These are phyloP conservation scores for Sutorius australiensis DNA, from an alignment of 768 basidiomycete species.

Conservation along the genomic window DNA sequence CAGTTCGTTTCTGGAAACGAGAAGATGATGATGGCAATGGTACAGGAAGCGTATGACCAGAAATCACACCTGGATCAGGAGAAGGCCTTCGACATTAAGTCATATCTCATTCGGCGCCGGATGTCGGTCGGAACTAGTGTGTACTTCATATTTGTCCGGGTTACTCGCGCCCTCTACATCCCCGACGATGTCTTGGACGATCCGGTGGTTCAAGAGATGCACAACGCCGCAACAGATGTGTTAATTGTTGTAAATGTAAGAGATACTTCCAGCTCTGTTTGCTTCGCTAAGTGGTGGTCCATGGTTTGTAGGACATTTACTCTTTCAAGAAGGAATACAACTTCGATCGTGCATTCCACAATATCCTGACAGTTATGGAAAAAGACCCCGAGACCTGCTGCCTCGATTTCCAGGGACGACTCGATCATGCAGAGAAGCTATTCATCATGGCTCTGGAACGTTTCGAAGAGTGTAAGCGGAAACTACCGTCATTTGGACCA, in stretches of 20 bases:
- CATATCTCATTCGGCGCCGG: conserved; percentile 10
- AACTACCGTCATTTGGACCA: conserved; percentile 7
- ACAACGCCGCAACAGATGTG: conserved; percentile 4
- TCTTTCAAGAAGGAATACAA: conserved; percentile 17
- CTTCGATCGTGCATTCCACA: conserved; percentile 7
- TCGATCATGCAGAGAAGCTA: conserved; percentile 5
- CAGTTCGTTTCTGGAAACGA: conserved; percentile 4
- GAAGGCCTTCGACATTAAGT: not conserved
- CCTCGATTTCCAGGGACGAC: conserved; percentile 12
- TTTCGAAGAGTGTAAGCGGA: conserved; percentile 1
- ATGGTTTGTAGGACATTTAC: conserved; percentile 9
- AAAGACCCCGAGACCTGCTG: conserved; percentile 7
- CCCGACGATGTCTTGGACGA: conserved; percentile 9
- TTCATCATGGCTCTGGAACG: conserved; percentile 3
- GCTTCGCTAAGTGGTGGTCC: not conserved
- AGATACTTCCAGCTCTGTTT: not conserved
- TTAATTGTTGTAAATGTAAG: conserved; percentile 10
- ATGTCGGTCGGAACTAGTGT: not conserved
- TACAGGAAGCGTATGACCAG: conserved; percentile 5
- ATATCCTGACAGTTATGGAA: conserved; percentile 11
- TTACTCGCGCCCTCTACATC: not conserved
- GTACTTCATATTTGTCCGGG: not conserved
- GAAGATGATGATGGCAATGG: not conserved
- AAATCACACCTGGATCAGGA: not conserved
- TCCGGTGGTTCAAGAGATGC: conserved; percentile 9